Percentiles rank a stretch among this genome's conserved stretches.
These are phyloP conservation scores for Leccinum subgranulosum DNA, from an alignment of 768 basidiomycete species.

Conservation along the genomic window DNA sequence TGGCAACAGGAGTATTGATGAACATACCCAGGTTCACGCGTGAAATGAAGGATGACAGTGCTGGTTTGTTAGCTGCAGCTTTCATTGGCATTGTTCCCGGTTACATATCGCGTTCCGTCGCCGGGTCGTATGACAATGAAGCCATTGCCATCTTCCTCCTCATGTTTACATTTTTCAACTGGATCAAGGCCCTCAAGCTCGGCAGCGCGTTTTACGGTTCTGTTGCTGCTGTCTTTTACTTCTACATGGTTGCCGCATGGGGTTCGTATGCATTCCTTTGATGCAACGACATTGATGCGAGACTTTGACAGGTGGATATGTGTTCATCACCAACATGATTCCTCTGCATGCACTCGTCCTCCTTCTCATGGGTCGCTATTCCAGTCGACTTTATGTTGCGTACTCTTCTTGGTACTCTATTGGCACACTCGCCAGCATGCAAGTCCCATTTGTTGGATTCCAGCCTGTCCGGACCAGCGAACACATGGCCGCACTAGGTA, in stretches of 20 bases:
- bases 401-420: slow-evolving; percentile 99
- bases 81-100: slow-evolving; percentile 98
- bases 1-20: not conserved
- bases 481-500: slow-evolving; percentile 97
- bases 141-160: slow-evolving; percentile 99
- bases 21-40: slow-evolving; percentile 76
- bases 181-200: slow-evolving; percentile 94
- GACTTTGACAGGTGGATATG: slow-evolving; percentile 74
- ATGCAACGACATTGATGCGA: slow-evolving; percentile 7
- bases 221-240: slow-evolving; percentile 92
- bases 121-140: slow-evolving; percentile 99
- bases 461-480: slow-evolving; percentile 97
- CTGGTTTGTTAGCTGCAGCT: slow-evolving; percentile 94
- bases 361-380: slow-evolving; percentile 94
- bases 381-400: slow-evolving; percentile 85
- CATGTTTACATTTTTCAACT: slow-evolving; percentile 97
- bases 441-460: slow-evolving; percentile 99
- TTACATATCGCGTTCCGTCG: slow-evolving; percentile 98
- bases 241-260: slow-evolving; percentile 99
- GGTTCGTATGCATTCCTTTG: slow-evolving; percentile 45
- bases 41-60: slow-evolving; percentile 93
- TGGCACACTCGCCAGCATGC: slow-evolving; percentile 97
- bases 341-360: slow-evolving; percentile 94
- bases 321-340: slow-evolving; percentile 99
- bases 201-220: slow-evolving; percentile 93